Conservation (phyloP, 129 eudicot genomes). For the carrot (Daucus carota) region DH1_v3.0 NC_030386.2:23851001-23851500, state of each 20-base stretch:
- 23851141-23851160: neutral
- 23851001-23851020: neutral
- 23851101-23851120: neutral
- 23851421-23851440: constrained; percentile 45
- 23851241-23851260: neutral
- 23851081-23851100: neutral
- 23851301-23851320: neutral
- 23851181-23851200: neutral
- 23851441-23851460: neutral
- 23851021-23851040: neutral
- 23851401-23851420: constrained; percentile 99
- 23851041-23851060: neutral
- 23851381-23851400: constrained; percentile 99
- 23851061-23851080: neutral
- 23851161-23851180: neutral
- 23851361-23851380: constrained; percentile 99
- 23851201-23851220: neutral
- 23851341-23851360: constrained; percentile 90
- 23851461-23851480: neutral
- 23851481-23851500: neutral
- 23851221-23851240: neutral
- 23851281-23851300: neutral
- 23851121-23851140: neutral
- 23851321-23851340: constrained; percentile 29
- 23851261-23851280: neutral